phyloP scores from a whole-genome alignment of 2,329 filamentous ascomycete genomes.

The Hymenoscyphus repandus region DNA sequence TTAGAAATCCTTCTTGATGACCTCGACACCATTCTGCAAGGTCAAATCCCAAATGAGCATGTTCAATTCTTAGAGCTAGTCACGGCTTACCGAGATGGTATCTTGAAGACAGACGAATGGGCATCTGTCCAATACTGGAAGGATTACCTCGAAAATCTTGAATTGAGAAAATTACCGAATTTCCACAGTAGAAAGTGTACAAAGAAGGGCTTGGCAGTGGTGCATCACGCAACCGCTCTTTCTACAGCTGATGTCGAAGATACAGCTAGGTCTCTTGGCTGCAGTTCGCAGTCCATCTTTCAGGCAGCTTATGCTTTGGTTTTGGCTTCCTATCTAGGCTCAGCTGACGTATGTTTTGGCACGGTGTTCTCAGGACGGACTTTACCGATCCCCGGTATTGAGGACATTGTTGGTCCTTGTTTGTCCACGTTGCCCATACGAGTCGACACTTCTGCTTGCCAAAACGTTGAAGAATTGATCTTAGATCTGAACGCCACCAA shows the following conservation, averaged over 20 bases:
- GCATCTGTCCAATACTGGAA: conserved; percentile 63
- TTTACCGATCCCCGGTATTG: conserved; percentile 63
- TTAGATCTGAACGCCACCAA: conserved; percentile 59
- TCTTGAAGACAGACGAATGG: conserved; percentile 31
- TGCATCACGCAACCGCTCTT: conserved; percentile 29
- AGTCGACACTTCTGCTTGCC: conserved; percentile 48
- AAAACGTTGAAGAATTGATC: conserved; percentile 55
- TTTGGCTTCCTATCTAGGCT: conserved; percentile 59
- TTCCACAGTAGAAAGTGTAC: conserved; percentile 40
- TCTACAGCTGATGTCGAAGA: conserved; percentile 24
- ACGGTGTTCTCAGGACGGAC: conserved; percentile 79
- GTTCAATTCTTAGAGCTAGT: conserved; percentile 59
- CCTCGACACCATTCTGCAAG: conserved; percentile 43
- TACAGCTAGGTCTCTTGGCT: conserved; percentile 20
- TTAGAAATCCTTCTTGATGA: conserved; percentile 70
- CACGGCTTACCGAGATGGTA: conserved; percentile 38
- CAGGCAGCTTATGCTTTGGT: conserved; percentile 67
- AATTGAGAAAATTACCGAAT: conserved; percentile 51
- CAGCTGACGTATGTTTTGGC: conserved; percentile 65
- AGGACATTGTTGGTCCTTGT: conserved; percentile 73
- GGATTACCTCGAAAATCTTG: conserved; percentile 53
- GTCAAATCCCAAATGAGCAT: conserved; percentile 29
- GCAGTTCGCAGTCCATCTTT: conserved; percentile 65
- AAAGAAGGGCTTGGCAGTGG: conserved; percentile 26
- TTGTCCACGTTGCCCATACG: conserved; percentile 71